Evolutionary conservation across 176 grass and related monocot species (phyloP).

Genomic region (Carex kokanica): DNA sequence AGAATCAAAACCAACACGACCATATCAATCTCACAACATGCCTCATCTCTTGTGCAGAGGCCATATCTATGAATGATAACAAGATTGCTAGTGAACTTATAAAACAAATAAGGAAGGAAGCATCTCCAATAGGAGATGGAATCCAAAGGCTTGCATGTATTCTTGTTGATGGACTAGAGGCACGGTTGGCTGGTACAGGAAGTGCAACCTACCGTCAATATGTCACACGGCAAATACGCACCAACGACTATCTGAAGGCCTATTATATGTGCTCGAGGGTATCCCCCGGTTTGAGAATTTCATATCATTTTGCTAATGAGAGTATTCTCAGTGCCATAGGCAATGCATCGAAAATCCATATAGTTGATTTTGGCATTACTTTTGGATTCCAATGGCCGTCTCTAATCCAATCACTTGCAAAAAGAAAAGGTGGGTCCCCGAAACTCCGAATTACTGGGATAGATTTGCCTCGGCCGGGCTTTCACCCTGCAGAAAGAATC

Average conservation of each 20-base stretch:
- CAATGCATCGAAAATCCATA: slow-evolving; percentile 33
- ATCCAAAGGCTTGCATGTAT: slow-evolving; percentile 45
- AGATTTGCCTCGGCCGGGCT: slow-evolving; percentile 12
- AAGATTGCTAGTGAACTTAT: slow-evolving; percentile 33
- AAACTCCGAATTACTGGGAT: slow-evolving; percentile 51
- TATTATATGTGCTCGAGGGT: slow-evolving; percentile 29
- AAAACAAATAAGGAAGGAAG: slow-evolving; percentile 50
- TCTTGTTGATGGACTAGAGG: slow-evolving; percentile 53
- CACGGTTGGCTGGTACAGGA: slow-evolving; percentile 48
- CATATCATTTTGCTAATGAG: slow-evolving; percentile 49
- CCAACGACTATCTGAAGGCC: slow-evolving; percentile 37
- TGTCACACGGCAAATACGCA: slow-evolving; percentile 19
- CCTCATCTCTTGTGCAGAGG: slow-evolving; percentile 49
- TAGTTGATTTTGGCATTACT: slow-evolving; percentile 52
- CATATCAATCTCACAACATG: slow-evolving; percentile 35
- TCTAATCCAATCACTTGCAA: slow-evolving; percentile 43
- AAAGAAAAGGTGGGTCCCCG: slow-evolving; percentile 31
- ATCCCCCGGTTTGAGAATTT: slow-evolving; percentile 34
- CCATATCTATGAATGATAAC: slow-evolving; percentile 25
- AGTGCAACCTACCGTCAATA: slow-evolving; percentile 27
- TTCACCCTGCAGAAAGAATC: neutral
- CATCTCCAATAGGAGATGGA: slow-evolving; percentile 43
- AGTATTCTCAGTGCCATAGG: slow-evolving; percentile 50
- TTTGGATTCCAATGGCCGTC: slow-evolving; percentile 56
- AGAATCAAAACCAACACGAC: slow-evolving; percentile 21